Evolutionary conservation across 2,329 filamentous ascomycete species (phyloP).

Genomic region (Tolypocladium ophioglossoides): DNA sequence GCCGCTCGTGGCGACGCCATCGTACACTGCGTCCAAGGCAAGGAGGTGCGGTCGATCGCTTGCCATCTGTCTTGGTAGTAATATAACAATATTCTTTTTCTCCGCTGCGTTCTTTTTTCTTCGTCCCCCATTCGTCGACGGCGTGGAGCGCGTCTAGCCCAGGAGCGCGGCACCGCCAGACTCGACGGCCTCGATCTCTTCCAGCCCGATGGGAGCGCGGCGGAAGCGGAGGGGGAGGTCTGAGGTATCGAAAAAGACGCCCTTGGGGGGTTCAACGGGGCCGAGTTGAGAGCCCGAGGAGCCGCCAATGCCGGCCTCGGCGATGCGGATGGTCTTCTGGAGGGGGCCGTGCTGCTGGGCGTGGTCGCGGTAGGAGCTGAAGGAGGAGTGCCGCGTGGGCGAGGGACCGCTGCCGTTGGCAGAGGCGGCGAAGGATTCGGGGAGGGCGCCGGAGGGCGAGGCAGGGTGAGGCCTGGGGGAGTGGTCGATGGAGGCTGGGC

Average conservation of each 20-base stretch:
- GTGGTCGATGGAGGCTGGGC: conserved; percentile 61
- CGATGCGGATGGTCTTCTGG: conserved; percentile 40
- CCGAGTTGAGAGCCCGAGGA: conserved; percentile 61
- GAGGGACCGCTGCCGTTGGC: conserved; percentile 17
- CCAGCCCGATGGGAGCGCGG: conserved; percentile 58
- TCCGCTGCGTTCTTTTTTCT: background rate
- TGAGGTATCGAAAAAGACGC: conserved; percentile 77
- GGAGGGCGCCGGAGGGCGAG: conserved; percentile 54
- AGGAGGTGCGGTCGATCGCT: background rate
- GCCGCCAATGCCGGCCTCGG: conserved; percentile 42
- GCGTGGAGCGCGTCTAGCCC: conserved; percentile 22
- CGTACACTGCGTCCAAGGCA: background rate
- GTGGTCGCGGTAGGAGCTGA: conserved; percentile 68
- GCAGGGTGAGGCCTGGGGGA: conserved; percentile 63
- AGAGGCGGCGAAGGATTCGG: conserved; percentile 32
- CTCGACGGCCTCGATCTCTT: conserved; percentile 93
- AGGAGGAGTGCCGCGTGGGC: conserved; percentile 43
- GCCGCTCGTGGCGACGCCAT: background rate
- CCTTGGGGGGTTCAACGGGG: conserved; percentile 56
- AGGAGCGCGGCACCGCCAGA: conserved; percentile 67
- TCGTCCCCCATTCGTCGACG: background rate
- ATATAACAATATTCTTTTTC: background rate
- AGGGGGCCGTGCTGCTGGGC: conserved; percentile 71
- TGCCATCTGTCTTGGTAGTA: background rate
- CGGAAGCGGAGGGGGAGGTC: conserved; percentile 82